These are phyloP conservation scores for Backusella westeae DNA, from an alignment of 192 early-diverging fungal genomes.

Conservation along the genomic window DNA sequence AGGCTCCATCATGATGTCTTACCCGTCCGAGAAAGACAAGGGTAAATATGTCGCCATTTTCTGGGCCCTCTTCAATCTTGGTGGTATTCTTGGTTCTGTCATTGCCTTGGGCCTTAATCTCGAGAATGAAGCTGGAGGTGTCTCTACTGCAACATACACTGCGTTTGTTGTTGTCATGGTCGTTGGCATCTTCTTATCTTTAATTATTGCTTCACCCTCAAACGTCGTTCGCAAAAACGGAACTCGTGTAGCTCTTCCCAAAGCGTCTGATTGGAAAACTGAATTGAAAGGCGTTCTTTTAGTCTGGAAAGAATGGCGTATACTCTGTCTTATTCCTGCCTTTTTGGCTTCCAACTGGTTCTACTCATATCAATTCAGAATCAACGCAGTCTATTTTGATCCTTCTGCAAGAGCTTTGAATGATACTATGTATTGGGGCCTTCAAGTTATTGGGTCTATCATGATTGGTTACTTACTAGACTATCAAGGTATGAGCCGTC, in stretches of 20 bases:
- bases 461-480: constrained; percentile 27
- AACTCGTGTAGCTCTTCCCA: constrained; percentile 52
- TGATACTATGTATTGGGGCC: constrained; percentile 67
- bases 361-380: constrained; percentile 70
- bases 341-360: constrained; percentile 77
- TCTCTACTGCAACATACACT: constrained; percentile 30
- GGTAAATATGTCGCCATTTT: constrained; percentile 80
- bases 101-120: constrained; percentile 41
- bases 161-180: constrained; percentile 35
- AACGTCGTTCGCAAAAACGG: constrained; percentile 69
- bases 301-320: constrained; percentile 61
- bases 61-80: constrained; percentile 86
- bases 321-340: constrained; percentile 63
- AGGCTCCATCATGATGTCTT: constrained; percentile 82
- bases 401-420: constrained; percentile 69
- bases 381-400: constrained; percentile 67
- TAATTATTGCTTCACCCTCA: constrained; percentile 34
- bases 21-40: constrained; percentile 78
- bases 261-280: constrained; percentile 58
- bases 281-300: constrained; percentile 49
- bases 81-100: constrained; percentile 77
- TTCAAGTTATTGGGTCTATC: constrained; percentile 32
- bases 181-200: constrained; percentile 14
- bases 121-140: constrained; percentile 31
- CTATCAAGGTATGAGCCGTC: constrained; percentile 24